Evolutionary conservation across 805 yeast species (phyloP).

Genomic region (Spencermartinsiella europaea): DNA sequence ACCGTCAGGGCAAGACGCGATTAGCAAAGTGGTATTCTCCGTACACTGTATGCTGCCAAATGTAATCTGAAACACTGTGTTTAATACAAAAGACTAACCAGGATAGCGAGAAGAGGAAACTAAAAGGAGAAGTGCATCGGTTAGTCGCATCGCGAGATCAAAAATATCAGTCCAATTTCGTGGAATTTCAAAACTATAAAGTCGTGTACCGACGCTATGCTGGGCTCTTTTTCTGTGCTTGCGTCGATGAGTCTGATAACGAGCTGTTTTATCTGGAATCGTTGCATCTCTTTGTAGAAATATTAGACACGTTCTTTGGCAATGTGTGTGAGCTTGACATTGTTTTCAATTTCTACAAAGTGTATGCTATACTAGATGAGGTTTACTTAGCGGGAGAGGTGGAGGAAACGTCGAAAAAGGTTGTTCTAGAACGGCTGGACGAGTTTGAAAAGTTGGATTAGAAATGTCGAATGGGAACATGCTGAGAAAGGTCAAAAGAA

Average conservation of each 20-base stretch:
- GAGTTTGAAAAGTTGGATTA: constrained; percentile 55
- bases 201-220: constrained; percentile 87
- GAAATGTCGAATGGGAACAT: too few species aligned
- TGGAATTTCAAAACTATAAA: constrained; percentile 60
- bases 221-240: constrained; percentile 81
- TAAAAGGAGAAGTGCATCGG: constrained; percentile 66
- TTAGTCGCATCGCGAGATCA: constrained; percentile 78
- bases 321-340: constrained; percentile 92
- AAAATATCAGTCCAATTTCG: constrained; percentile 75
- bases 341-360: constrained; percentile 85
- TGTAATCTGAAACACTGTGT: neutral
- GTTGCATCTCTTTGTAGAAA: constrained; percentile 83
- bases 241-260: constrained; percentile 73
- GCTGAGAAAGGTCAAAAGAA: too few species aligned
- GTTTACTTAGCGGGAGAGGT: constrained; percentile 87
- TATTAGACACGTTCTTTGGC: constrained; percentile 77
- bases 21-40: constrained; percentile 71
- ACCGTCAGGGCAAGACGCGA: constrained; percentile 90
- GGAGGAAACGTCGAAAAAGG: constrained; percentile 73
- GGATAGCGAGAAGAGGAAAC: constrained; percentile 42
- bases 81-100: constrained; percentile 10
- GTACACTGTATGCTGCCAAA: constrained; percentile 32
- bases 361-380: constrained; percentile 79
- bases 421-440: constrained; percentile 58
- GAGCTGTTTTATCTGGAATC: constrained; percentile 79